Evolutionary conservation across 495 filamentous ascomycete species (phyloP), one percentile per base, ranked within the genome.

Genomic region (Viridothelium virens): DNA sequence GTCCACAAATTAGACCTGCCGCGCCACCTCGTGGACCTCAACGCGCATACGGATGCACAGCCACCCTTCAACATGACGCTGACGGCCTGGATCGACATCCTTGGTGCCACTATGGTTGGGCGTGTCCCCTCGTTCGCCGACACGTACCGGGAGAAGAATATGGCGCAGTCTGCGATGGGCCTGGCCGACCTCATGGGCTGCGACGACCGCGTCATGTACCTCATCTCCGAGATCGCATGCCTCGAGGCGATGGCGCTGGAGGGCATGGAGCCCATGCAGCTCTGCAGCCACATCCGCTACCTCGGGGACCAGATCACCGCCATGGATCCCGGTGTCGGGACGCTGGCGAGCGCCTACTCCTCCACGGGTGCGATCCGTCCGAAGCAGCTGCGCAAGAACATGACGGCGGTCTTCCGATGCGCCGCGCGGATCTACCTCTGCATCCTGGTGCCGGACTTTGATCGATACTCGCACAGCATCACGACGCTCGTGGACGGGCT

Each of bases 151-250:
- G 83, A 91, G 68, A 96, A 97, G 81, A 90, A 96, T 73, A 82
- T 96, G 12, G 87, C 82, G 65, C 79, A 83, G 1, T 81, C 85
- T 11, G 84, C 87, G 44, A 85, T 88, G 25, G 94, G 94, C 2
- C 80, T 98, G 31, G 86, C 87, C 46, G 94, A 97, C 74, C 82
- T 98, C 11, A 98, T 97, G 94, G 94, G 94, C 65, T 98, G 94
- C 76, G 94, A 98, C 66, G 94, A 98, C 78, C 86, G 87, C 33
- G 86, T 98, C 72, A 97, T 98, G 94, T 98, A 96, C 74, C 83
- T 97, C 67, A 96, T 98, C 72, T 96, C 92, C 1, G 94, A 98
- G 74, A 96, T 97, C 70, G 90, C 93, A 33, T 98, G 94, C 77
- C 82, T 98, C 46, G 94, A 98, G 70, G 88, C 89, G 2, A 81